A percentile compares a stretch with the other conserved stretches of the same genome.
Conservation (phyloP, 805 yeast species). For the Suhomyces pyralidae region DNA sequence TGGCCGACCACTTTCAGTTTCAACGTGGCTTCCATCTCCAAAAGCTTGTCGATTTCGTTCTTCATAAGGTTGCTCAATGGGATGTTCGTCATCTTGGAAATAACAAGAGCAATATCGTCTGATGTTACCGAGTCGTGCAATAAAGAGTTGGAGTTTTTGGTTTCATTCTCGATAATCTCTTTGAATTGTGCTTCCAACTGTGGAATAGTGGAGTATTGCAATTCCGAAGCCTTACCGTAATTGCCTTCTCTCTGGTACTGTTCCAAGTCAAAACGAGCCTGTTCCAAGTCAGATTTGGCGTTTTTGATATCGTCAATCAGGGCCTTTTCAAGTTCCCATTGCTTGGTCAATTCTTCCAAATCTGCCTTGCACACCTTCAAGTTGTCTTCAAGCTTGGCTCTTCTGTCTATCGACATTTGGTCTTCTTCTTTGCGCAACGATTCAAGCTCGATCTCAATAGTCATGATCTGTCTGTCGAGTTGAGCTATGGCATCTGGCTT, state of each 20-base stretch:
- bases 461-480: conserved; percentile 85
- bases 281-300: conserved; percentile 80
- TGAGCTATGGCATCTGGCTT: conserved; percentile 93
- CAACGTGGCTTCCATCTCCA: conserved; percentile 81
- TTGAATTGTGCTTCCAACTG: conserved; percentile 63
- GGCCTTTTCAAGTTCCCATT: conserved; percentile 83
- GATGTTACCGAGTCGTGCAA: conserved; percentile 91
- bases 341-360: conserved; percentile 63
- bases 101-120: conserved; percentile 90
- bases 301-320: conserved; percentile 74
- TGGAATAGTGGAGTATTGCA: conserved; percentile 87
- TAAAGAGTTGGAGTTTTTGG: conserved; percentile 30
- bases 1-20: conserved; percentile 87
- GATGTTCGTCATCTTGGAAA: conserved; percentile 92
- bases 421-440: conserved; percentile 92
- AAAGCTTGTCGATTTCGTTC: conserved; percentile 88
- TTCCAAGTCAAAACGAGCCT: conserved; percentile 79
- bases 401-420: conserved; percentile 74
- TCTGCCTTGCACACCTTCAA: conserved; percentile 63
- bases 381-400: conserved; percentile 67
- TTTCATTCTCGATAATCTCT: conserved; percentile 35
- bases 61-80: conserved; percentile 88
- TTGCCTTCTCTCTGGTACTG: conserved; percentile 80
- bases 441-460: conserved; percentile 91
- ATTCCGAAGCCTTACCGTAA: conserved; percentile 82